A percentile compares a stretch with the other conserved stretches of the same genome.
phyloP scores from a whole-genome alignment of 2,329 filamentous ascomycete genomes.

The Teratosphaeria viscida region DNA sequence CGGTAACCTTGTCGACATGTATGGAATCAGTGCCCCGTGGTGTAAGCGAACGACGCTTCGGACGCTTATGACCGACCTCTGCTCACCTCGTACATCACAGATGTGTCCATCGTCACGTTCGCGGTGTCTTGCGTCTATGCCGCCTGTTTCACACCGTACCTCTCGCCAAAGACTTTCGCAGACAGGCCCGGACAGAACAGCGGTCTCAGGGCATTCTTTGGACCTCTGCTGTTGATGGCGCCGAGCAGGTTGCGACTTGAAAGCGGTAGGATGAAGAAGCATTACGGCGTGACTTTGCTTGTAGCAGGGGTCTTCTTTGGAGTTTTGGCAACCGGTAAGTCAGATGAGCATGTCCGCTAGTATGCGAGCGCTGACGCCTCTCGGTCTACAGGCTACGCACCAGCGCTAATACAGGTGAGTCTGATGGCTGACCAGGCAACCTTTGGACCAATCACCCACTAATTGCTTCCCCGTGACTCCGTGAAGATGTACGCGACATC shows the following conservation, averaged over 20 bases:
- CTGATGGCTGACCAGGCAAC: background rate
- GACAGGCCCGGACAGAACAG: background rate
- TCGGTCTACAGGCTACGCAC: background rate
- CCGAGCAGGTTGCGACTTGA: background rate
- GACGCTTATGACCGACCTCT: background rate
- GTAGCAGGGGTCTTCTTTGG: background rate
- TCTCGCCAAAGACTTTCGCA: background rate
- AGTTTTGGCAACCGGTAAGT: background rate
- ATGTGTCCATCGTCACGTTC: background rate
- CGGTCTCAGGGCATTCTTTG: background rate
- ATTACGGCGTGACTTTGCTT: background rate
- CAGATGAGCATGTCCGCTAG: background rate
- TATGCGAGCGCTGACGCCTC: background rate
- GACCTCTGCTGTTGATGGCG: background rate
- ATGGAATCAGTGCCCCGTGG: background rate
- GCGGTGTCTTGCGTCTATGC: background rate
- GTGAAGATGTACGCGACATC: background rate
- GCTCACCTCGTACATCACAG: background rate
- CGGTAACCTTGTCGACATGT: background rate
- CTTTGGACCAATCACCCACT: background rate
- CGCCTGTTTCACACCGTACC: background rate
- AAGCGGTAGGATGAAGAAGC: background rate
- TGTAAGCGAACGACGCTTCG: background rate
- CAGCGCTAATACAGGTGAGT: background rate
- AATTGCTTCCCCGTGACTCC: background rate